phyloP scores from a whole-genome alignment of 202 grass and related monocot genomes.

The Saccharum hybrid region DNA sequence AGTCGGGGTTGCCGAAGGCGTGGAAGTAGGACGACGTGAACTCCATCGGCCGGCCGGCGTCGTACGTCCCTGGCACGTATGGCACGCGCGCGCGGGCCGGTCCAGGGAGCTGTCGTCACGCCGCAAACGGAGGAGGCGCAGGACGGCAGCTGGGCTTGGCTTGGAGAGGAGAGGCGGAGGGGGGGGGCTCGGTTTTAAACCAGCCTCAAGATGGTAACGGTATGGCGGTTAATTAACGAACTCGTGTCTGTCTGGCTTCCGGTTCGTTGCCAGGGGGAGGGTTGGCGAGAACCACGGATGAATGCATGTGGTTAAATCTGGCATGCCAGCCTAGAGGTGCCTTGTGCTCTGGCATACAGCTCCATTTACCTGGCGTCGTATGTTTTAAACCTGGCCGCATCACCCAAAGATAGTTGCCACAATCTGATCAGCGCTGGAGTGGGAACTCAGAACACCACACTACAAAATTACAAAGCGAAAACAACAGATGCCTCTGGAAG shows the following conservation, averaged over 20 bases:
- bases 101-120: constrained; percentile 37
- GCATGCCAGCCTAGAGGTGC: neutral
- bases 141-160: neutral
- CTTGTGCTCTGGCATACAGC: neutral
- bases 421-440: too few relatives aligned
- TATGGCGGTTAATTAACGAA: constrained; percentile 45
- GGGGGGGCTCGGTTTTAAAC: constrained; percentile 40
- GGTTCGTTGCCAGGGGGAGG: neutral
- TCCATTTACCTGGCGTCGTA: neutral
- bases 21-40: constrained; percentile 73
- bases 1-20: constrained; percentile 59
- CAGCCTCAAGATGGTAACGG: constrained; percentile 12
- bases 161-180: neutral
- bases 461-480: too few relatives aligned
- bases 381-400: neutral
- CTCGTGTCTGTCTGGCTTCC: constrained; percentile 37
- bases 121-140: constrained; percentile 42
- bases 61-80: neutral
- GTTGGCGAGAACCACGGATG: neutral
- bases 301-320: neutral
- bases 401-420: neutral
- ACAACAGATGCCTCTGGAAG: too few relatives aligned
- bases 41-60: constrained; percentile 42
- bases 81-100: constrained; percentile 27
- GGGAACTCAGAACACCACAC: too few relatives aligned